Evolutionary conservation across 768 basidiomycete species (phyloP), one percentile per base, ranked within the genome.

Genomic region (Pleurotus pulmonarius): DNA sequence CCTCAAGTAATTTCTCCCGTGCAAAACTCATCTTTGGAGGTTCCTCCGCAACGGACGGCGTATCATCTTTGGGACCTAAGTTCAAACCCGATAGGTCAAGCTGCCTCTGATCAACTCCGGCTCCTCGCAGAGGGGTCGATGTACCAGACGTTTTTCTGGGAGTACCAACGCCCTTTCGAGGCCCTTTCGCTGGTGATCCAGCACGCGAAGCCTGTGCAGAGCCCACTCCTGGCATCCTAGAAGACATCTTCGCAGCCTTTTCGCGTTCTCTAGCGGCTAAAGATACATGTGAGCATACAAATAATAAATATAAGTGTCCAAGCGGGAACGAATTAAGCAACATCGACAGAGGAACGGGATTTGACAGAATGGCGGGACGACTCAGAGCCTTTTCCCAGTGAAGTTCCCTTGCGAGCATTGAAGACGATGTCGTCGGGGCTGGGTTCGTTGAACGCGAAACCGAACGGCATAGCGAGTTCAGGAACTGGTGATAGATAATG

Each of bases 391-490:
- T 77, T 73, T 9, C 70, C 77, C 47, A 88, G 70, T 26, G 85
- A 72, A 3, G 93, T 90, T 46, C 90, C 90, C 53, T 81, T 85
- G 48, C 93, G 83, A 54, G 93, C 91, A 61, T 83, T 83, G 63
- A 90, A 75, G 7, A 98, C 85, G 60, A 91, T 72, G 64, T 98
- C 96, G 62, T 98, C 96, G 18, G 96, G 96, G 69, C 94, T 97
- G 37, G 91, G 92, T 20, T 78, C 80, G 59, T 94, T 85, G 65
- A 94, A 93, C 8, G 83, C 73, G 66, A 91, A 92, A 2, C 73
- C 70, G 40, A 67, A 66, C 15, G 73, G 63, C 12, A 70, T 64
- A 6, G 65, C 64, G 40, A 73, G 58, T 52, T 70, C 70, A 15
- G 78, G 73, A n/a, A 76, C 70, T 16, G 69, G 63, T 45, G 64